Evolutionary conservation across 345 rosid species (phyloP), one percentile per base, ranked within the genome.

Genomic region (Noccaea caerulescens): DNA sequence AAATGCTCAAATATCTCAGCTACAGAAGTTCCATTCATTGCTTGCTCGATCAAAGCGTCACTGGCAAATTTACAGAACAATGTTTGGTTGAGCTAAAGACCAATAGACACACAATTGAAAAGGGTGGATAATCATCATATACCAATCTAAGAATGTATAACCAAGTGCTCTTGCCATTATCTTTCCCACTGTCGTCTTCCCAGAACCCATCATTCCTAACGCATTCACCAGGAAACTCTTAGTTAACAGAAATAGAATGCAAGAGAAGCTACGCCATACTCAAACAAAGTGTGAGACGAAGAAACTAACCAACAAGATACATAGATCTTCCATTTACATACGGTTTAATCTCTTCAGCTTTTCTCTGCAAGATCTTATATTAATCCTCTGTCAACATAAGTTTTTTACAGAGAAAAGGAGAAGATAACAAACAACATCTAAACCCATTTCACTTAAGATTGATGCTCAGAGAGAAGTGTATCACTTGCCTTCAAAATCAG

Each of bases 181-280:
- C 78, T 89, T 84, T 32, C 98, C 98, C 14, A 91, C 89, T 5
- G 97, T 93, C 0, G 98, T 87, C 82, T 93, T 93, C 63, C 98
- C 98, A 4, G 96, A 93, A 49, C 98, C 98, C 98, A 93, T 91
- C 92, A 91, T 85, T 68, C 98, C 97, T 91, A 76, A 81, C 25
- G 23, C 42, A 71, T 61, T 49, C 49, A 43, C 11, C 10, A 51
- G 27, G 10, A 59, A 32, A 59, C 4, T 34, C 10, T 67, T 34
- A 60, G 0, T 52, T 8, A 51, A 18, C 39, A 43, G 6, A 49
- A 30, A 20, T 20, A 50, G 1, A 49, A 30, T 20, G 4, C 44
- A 59, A 1, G 14, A 67, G 38, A 58, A 42, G 49, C 71, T 47
- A 58, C 55, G 32, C 53, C 1, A 33, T 70, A 52, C 14, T 14